Percentiles rank a stretch among this genome's conserved stretches.
These are phyloP conservation scores for Phytophthora brassicae DNA, from an alignment of 352 stramenopile species.

Conservation along the genomic window DNA sequence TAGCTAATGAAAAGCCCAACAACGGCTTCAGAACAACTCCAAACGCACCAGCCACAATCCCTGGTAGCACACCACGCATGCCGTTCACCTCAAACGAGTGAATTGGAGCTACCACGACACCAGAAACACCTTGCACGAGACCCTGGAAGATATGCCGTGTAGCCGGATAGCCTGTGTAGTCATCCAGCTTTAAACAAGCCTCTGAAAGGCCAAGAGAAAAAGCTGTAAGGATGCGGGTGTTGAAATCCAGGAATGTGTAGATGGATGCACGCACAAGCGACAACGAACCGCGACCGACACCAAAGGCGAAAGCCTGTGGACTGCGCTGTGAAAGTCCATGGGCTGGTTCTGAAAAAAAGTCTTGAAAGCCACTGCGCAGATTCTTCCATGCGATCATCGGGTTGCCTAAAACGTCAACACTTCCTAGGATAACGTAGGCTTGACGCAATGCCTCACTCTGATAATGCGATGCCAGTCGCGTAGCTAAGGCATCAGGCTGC, in stretches of 20 bases:
- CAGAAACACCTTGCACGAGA: constrained; percentile 82
- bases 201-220: constrained; percentile 82
- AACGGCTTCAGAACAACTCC: constrained; percentile 83
- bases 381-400: constrained; percentile 90
- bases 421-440: constrained; percentile 87
- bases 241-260: constrained; percentile 88
- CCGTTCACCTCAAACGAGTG: constrained; percentile 82
- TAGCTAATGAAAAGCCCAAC: constrained; percentile 74
- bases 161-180: constrained; percentile 86
- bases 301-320: constrained; percentile 75
- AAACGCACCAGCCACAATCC: constrained; percentile 76
- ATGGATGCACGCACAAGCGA: constrained; percentile 82
- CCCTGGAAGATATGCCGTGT: constrained; percentile 88
- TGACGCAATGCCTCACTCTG: constrained; percentile 87
- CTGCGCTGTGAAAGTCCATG: constrained; percentile 81
- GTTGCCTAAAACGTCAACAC: constrained; percentile 87
- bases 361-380: constrained; percentile 71
- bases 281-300: constrained; percentile 79
- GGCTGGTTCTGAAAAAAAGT: constrained; percentile 83
- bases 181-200: constrained; percentile 83
- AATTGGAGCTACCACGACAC: constrained; percentile 83
- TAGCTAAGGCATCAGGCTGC: constrained; percentile 70
- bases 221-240: constrained; percentile 83
- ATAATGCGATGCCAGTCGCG: constrained; percentile 78
- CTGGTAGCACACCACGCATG: constrained; percentile 71